Conservation (phyloP, 106 monocot genomes). For the Ottelia alismoides region DNA sequence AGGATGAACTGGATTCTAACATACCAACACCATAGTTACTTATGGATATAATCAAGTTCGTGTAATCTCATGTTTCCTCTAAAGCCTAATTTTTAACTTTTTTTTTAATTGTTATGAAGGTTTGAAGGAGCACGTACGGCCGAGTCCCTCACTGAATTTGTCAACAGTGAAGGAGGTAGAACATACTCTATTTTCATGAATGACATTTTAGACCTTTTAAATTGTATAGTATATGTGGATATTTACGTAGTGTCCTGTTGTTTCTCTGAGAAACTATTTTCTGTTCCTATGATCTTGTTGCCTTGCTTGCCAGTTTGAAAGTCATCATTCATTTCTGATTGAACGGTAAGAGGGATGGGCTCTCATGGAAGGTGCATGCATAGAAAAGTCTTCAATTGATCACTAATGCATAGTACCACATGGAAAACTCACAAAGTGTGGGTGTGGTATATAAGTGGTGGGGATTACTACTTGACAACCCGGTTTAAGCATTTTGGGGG, state of each 20-base stretch:
- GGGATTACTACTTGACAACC: no score
- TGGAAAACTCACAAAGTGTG: no score
- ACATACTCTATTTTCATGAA: not conserved
- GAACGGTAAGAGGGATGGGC: not conserved
- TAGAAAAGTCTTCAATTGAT: no score
- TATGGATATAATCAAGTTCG: not conserved
- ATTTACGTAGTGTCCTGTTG: no score
- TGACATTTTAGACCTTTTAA: not conserved
- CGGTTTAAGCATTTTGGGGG: no score
- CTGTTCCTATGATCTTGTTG: not conserved
- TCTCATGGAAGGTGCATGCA: not conserved
- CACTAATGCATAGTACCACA: no score
- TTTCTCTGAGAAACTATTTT: not conserved
- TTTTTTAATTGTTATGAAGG: slow-evolving; percentile 21
- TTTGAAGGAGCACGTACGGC: slow-evolving; percentile 92
- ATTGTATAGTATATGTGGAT: no score
- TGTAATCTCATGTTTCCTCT: not conserved
- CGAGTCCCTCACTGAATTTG: slow-evolving; percentile 86
- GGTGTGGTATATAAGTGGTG: no score
- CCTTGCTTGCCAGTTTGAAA: not conserved
- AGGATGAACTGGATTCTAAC: no score
- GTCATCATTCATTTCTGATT: not conserved
- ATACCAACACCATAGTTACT: no score
- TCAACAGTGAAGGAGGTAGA: slow-evolving; percentile 94
- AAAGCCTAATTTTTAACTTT: not conserved